Conservation (phyloP, 2,329 filamentous ascomycete genomes). For the Xylaria polymorpha region DNA sequence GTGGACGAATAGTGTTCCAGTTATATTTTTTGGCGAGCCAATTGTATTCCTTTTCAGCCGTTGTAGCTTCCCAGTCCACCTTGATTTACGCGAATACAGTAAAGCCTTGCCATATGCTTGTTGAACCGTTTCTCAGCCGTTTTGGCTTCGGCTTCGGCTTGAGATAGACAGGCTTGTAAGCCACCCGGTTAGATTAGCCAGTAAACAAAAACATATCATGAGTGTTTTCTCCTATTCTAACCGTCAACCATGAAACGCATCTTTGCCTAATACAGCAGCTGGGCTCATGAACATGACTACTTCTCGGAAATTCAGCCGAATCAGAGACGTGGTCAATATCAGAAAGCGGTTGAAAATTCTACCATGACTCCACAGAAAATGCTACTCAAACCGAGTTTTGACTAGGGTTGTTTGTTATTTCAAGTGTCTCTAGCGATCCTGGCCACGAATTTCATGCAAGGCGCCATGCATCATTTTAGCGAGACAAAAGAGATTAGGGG, state of each 20-base stretch:
- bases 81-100: not conserved
- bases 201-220: not conserved
- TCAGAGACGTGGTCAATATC: constrained; percentile 7
- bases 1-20: not conserved
- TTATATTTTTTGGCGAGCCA: not conserved
- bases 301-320: not conserved
- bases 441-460: constrained; percentile 27
- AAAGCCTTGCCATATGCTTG: too few species aligned
- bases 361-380: constrained; percentile 30
- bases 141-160: not conserved
- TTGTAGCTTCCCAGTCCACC: not conserved
- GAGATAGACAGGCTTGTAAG: not conserved
- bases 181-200: constrained; percentile 11
- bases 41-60: not conserved
- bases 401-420: constrained; percentile 23
- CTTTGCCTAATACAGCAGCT: constrained; percentile 2
- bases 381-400: constrained; percentile 26
- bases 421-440: constrained; percentile 17
- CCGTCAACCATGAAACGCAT: constrained; percentile 7
- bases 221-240: not conserved
- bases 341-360: constrained; percentile 17
- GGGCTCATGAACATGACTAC: not conserved
- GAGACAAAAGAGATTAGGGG: constrained; percentile 14
- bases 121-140: not conserved
- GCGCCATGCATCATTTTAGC: constrained; percentile 13